Conservation (phyloP, 176 grass and related monocot genomes). For the Paspalum vaginatum region DNA sequence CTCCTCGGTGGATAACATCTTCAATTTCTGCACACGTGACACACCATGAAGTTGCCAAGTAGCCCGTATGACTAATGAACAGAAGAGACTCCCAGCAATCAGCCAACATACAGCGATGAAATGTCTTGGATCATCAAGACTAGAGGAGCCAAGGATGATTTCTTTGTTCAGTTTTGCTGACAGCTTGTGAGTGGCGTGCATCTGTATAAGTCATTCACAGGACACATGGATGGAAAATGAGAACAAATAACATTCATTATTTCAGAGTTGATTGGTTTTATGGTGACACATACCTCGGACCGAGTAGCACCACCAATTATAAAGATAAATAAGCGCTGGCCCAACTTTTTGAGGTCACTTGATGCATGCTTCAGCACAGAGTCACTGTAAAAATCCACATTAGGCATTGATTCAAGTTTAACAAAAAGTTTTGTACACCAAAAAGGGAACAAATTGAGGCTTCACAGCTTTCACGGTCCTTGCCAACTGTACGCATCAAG, state of each 20-base stretch:
- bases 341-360: slow-evolving; percentile 74
- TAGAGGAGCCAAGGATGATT: slow-evolving; percentile 82
- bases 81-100: neutral
- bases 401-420: neutral
- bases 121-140: slow-evolving; percentile 78
- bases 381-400: slow-evolving; percentile 56
- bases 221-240: slow-evolving; percentile 11
- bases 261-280: neutral
- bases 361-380: slow-evolving; percentile 77
- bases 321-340: slow-evolving; percentile 76
- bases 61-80: neutral
- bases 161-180: slow-evolving; percentile 76
- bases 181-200: slow-evolving; percentile 76
- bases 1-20: slow-evolving; percentile 69
- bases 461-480: neutral
- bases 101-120: slow-evolving; percentile 65
- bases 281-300: slow-evolving; percentile 56
- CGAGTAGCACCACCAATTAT: slow-evolving; percentile 81
- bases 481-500: no score
- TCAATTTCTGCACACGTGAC: slow-evolving; percentile 76
- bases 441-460: neutral
- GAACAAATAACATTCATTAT: neutral
- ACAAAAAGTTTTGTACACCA: neutral
- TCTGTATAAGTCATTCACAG: slow-evolving; percentile 46
- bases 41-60: neutral